These are phyloP conservation scores for Neocatenulostroma microsporum DNA, from an alignment of 2,329 filamentous ascomycete species.

Conservation along the genomic window DNA sequence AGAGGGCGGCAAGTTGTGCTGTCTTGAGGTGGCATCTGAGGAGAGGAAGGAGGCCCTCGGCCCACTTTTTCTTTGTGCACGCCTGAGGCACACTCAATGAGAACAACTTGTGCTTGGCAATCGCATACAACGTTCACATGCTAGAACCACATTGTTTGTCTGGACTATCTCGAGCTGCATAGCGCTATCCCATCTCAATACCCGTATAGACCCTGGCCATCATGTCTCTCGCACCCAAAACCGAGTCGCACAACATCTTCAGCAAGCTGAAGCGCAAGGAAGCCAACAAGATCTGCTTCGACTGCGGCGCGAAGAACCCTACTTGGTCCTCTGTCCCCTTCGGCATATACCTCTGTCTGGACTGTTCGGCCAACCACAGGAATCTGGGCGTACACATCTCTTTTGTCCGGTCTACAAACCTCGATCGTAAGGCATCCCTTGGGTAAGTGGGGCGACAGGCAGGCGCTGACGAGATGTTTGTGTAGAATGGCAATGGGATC, in stretches of 20 bases:
- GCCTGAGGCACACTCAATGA: too few species aligned
- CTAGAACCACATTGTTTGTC: too few species aligned
- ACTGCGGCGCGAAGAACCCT: slow-evolving; percentile 94
- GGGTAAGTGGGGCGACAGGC: background rate
- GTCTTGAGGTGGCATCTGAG: too few species aligned
- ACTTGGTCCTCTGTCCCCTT: slow-evolving; percentile 92
- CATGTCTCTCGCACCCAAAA: slow-evolving; percentile 64
- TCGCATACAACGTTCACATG: too few species aligned
- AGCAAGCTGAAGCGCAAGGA: slow-evolving; percentile 92
- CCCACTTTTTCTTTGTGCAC: too few species aligned
- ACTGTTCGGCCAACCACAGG: slow-evolving; percentile 94
- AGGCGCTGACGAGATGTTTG: background rate
- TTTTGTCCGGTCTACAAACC: slow-evolving; percentile 95
- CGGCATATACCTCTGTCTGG: slow-evolving; percentile 94
- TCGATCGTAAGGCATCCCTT: slow-evolving; percentile 67
- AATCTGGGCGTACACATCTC: slow-evolving; percentile 98
- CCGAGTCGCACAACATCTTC: slow-evolving; percentile 94
- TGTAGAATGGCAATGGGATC: slow-evolving; percentile 89
- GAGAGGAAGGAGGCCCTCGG: too few species aligned
- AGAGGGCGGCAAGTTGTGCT: too few species aligned
- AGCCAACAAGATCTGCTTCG: slow-evolving; percentile 98
- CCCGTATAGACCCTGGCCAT: too few species aligned
- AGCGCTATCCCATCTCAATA: too few species aligned
- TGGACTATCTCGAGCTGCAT: too few species aligned
- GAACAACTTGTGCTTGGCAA: too few species aligned